These are phyloP conservation scores for Kitagawia praeruptora DNA, from an alignment of 129 eudicot species.

Conservation along the genomic window DNA sequence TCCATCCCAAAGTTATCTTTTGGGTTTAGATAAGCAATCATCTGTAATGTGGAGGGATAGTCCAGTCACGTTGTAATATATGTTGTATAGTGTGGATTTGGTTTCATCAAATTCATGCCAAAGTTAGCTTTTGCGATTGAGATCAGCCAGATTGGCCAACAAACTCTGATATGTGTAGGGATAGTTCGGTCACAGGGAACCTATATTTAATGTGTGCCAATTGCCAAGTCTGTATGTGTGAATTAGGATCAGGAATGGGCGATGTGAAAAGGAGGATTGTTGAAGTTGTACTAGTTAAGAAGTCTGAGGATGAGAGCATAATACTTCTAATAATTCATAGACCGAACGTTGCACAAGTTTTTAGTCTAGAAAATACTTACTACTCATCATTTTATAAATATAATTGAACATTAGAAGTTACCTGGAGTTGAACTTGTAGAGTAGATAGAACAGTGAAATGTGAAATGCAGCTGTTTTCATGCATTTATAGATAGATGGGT, in stretches of 20 bases:
- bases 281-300: not conserved
- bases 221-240: not conserved
- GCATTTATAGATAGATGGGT: not conserved
- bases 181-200: not conserved
- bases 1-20: not conserved
- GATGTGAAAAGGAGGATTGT: not conserved
- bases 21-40: not conserved
- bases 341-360: not conserved
- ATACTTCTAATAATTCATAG: not conserved
- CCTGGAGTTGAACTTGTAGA: no score
- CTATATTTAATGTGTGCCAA: not conserved
- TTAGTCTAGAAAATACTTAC: no score
- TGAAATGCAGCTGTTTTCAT: not conserved
- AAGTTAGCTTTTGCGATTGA: not conserved
- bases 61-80: not conserved
- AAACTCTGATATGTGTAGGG: not conserved
- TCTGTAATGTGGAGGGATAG: not conserved
- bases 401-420: no score
- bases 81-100: not conserved
- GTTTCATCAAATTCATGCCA: not conserved
- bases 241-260: not conserved
- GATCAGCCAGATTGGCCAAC: not conserved
- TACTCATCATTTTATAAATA: not conserved
- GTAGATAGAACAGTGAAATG: not conserved
- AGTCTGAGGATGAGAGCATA: not conserved